Evolutionary conservation across 2,329 filamentous ascomycete species (phyloP).

Genomic region (Truncatella angustata): DNA sequence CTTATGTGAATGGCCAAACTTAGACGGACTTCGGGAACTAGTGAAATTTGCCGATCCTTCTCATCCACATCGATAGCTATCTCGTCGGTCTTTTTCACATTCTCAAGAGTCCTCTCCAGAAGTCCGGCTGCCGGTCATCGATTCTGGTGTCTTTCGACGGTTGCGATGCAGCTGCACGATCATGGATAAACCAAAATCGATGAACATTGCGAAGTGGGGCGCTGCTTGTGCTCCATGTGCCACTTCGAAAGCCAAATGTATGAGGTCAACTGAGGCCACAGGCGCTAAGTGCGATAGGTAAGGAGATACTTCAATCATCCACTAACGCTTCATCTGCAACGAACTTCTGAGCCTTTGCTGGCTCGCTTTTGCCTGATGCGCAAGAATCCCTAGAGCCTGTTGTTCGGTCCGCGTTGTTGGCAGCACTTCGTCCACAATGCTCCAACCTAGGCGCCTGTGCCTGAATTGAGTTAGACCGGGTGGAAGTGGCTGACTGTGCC

Average conservation of each 20-base stretch:
- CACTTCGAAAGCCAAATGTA: conserved; percentile 49
- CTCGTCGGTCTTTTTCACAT: conserved; percentile 4
- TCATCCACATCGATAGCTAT: conserved; percentile 7
- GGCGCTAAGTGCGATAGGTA: conserved; percentile 43
- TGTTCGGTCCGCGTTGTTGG: too few species aligned
- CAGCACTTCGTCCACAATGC: too few species aligned
- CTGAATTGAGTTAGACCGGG: neutral
- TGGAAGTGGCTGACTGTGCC: neutral
- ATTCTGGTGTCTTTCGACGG: too few species aligned
- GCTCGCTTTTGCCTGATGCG: too few species aligned
- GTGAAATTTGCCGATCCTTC: neutral
- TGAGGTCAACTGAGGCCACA: conserved; percentile 35
- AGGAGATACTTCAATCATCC: too few species aligned
- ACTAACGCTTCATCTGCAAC: too few species aligned
- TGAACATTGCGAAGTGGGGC: conserved; percentile 40
- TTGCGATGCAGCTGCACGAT: neutral
- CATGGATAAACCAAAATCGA: conserved; percentile 24
- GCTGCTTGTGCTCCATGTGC: conserved; percentile 48
- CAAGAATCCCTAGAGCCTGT: too few species aligned
- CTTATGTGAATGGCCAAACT: too few species aligned
- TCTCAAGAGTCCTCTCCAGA: conserved; percentile 11
- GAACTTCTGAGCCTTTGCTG: too few species aligned
- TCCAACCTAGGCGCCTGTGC: too few species aligned
- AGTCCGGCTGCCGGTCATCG: conserved; percentile 22
- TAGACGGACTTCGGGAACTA: neutral